phyloP scores from a whole-genome alignment of 2,329 filamentous ascomycete genomes.

The Sporothrix pseudoabietina region DNA sequence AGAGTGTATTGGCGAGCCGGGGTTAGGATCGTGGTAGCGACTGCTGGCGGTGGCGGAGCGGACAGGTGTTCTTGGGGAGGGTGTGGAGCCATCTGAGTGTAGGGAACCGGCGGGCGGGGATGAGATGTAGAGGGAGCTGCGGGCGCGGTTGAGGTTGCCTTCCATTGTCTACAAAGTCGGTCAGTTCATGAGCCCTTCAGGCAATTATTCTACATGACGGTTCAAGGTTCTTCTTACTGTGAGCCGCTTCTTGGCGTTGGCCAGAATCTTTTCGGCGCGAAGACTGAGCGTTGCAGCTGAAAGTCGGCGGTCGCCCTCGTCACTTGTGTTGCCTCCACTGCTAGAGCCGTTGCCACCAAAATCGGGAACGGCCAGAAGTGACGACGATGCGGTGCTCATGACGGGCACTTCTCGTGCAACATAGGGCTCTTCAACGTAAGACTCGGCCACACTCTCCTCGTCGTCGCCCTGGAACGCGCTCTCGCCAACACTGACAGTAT shows the following conservation, averaged over 20 bases:
- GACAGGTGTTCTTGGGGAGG: slow-evolving; percentile 53
- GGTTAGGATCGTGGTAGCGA: slow-evolving; percentile 36
- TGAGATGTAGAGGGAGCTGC: slow-evolving; percentile 65
- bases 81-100: slow-evolving; percentile 54
- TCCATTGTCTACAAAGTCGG: slow-evolving; percentile 74
- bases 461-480: slow-evolving; percentile 68
- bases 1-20: slow-evolving; percentile 52
- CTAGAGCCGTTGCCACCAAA: slow-evolving; percentile 32
- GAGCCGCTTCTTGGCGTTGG: slow-evolving; percentile 86
- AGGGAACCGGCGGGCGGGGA: slow-evolving; percentile 68
- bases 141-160: slow-evolving; percentile 78
- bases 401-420: slow-evolving; percentile 38
- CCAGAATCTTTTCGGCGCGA: slow-evolving; percentile 84
- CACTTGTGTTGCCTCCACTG: slow-evolving; percentile 48
- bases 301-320: slow-evolving; percentile 41
- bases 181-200: not conserved
- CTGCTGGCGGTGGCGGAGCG: slow-evolving; percentile 44
- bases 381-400: slow-evolving; percentile 9
- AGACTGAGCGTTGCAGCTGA: slow-evolving; percentile 67
- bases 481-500: slow-evolving; percentile 63
- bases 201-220: not conserved
- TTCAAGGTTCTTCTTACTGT: slow-evolving; percentile 61
- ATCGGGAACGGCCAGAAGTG: slow-evolving; percentile 33
- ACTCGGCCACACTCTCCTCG: slow-evolving; percentile 65
- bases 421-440: slow-evolving; percentile 53